Base-by-base conservation (phyloP, 1,284 basidiomycete genomes). In the Ustilago tritici region DNA sequence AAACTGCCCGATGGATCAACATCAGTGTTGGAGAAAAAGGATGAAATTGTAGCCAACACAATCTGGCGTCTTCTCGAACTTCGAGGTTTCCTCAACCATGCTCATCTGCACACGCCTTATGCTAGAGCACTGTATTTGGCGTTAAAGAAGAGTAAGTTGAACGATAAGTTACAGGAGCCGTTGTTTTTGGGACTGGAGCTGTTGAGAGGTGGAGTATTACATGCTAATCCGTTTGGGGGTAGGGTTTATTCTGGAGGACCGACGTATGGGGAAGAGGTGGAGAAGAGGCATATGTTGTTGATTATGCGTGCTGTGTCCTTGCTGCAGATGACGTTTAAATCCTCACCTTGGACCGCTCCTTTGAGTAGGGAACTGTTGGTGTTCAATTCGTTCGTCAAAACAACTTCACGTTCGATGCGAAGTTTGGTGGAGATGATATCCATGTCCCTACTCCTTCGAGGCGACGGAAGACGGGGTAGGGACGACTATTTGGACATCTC, bases 111-210 rank as follows among this genome's bases (percentile, higher is more conserved):
- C 84, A 94, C 94, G 2, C 89, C 92, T 35, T 82, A 78, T 81
- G 96, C 95, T 56, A 91, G 94, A 64, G 95, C 96, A 2, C 93
- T 98, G 90, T 91, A 93, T 85, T 90, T 90, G 36, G 94, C 94
- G 2, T 89, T 95, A 82, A 90, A 91, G 77, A 88, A 89, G 35
- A 90, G 93, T 3, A 91, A 93, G 52, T 88, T 98, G 77, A 98
- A 96, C 86, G 96, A 99, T 89, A 98, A 97, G 88, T 95, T 99
- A 88, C 96, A 99, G 87, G 97, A 99, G 87, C 91, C 97, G 6
- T 89, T 99, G 4, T 96, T 87, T 88, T 96, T 85, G 92, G 97
- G 87, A 89, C 96, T 87, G 93, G 99, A 88, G 90, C 97, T 63
- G 68, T 55, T 98, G 72, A 90, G 96, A 79, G 95, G 95, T 12